Evolutionary conservation across 441 rosid genomes (phyloP).

Genomic region (Euphorbia schlechtendalii): DNA sequence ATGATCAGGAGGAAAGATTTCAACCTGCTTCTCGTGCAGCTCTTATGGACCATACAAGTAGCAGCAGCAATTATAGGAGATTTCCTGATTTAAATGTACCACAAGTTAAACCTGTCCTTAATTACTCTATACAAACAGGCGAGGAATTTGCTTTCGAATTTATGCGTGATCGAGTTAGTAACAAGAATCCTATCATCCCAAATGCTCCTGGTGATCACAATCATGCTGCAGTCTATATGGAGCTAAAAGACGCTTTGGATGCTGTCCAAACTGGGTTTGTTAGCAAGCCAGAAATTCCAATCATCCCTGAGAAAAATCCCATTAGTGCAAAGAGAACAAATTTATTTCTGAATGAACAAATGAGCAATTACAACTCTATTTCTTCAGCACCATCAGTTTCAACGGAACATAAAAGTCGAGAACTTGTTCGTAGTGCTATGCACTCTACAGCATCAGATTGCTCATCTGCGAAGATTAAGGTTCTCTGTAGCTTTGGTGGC

Average conservation of each 20-base stretch:
- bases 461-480: constrained; percentile 47
- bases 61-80: constrained; percentile 31
- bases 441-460: constrained; percentile 47
- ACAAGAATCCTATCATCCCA: constrained; percentile 42
- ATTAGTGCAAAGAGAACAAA: constrained; percentile 45
- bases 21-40: constrained; percentile 39
- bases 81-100: constrained; percentile 37
- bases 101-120: constrained; percentile 66
- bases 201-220: constrained; percentile 37
- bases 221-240: constrained; percentile 47
- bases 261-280: constrained; percentile 51
- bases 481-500: constrained; percentile 90
- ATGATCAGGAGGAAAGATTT: constrained; percentile 36
- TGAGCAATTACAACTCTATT: constrained; percentile 36
- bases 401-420: constrained; percentile 35
- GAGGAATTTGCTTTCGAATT: constrained; percentile 96
- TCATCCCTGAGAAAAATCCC: constrained; percentile 36
- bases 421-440: constrained; percentile 26
- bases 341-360: constrained; percentile 37
- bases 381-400: constrained; percentile 38
- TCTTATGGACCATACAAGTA: constrained; percentile 36
- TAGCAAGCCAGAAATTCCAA: constrained; percentile 42
- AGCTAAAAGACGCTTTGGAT: constrained; percentile 50
- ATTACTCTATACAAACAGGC: constrained; percentile 88
- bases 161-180: constrained; percentile 71